Percentiles rank a stretch among this genome's conserved stretches.
phyloP scores from a whole-genome alignment of 2,329 filamentous ascomycete species.

The Dothistroma pini region DNA sequence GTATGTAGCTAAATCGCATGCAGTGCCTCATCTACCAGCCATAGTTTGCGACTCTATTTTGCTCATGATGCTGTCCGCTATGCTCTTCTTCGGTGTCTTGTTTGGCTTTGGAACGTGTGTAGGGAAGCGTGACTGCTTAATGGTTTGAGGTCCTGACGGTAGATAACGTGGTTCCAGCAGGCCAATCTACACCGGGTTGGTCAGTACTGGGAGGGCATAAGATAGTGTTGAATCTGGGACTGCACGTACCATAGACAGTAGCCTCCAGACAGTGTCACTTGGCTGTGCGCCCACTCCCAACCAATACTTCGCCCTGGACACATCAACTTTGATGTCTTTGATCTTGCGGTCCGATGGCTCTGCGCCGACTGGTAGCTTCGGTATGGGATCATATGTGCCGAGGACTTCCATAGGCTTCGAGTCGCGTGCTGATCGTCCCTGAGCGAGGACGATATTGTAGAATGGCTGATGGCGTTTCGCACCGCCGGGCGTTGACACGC shows the following conservation, averaged over 20 bases:
- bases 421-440: conserved; percentile 83
- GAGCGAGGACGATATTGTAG: conserved; percentile 93
- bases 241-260: conserved; percentile 69
- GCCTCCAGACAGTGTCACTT: conserved; percentile 80
- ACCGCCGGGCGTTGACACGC: conserved; percentile 63
- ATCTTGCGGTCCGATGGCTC: conserved; percentile 61
- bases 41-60: conserved; percentile 6
- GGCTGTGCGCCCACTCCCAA: conserved; percentile 95
- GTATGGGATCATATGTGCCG: conserved; percentile 60
- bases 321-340: conserved; percentile 90
- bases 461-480: conserved; percentile 75
- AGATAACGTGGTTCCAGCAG: conserved; percentile 41
- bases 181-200: conserved; percentile 37
- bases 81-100: conserved; percentile 5
- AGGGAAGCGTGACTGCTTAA: conserved; percentile 31
- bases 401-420: conserved; percentile 91
- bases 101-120: conserved; percentile 26
- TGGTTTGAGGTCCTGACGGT: conserved; percentile 32
- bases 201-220: background rate
- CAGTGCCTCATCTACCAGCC: background rate
- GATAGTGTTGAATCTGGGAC: background rate
- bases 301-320: conserved; percentile 84
- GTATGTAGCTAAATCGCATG: too few relatives aligned
- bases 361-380: conserved; percentile 52
- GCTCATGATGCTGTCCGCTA: conserved; percentile 8